phyloP scores from a whole-genome alignment of 225 moss, liverwort and hornwort species.

The Asterella californica region DNA sequence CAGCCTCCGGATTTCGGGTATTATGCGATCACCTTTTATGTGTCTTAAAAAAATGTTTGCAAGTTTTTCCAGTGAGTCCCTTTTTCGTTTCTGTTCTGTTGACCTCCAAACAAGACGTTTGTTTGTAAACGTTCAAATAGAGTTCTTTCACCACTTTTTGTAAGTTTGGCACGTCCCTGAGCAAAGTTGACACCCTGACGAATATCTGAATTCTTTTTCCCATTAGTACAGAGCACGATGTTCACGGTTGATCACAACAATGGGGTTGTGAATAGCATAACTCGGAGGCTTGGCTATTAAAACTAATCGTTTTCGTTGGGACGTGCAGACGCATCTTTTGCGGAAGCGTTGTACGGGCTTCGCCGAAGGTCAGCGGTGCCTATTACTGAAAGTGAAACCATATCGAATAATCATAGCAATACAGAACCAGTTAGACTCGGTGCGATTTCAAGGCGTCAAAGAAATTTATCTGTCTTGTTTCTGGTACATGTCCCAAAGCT shows the following conservation, averaged over 20 bases:
- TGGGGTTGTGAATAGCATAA: not conserved
- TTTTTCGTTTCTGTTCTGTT: not conserved
- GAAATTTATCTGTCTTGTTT: conserved; percentile 69
- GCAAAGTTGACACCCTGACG: no score
- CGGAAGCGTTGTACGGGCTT: conserved; percentile 91
- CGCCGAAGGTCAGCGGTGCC: conserved; percentile 59
- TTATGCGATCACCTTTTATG: not conserved
- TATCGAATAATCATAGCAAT: conserved; percentile 39
- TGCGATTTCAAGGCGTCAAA: conserved; percentile 70
- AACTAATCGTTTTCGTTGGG: not conserved
- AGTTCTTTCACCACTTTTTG: no score
- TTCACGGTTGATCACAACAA: not conserved
- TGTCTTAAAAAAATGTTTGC: not conserved
- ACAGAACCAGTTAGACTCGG: conserved; percentile 35
- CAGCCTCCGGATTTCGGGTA: conserved; percentile 81
- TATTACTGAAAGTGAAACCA: conserved; percentile 36
- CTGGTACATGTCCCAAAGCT: conserved; percentile 47
- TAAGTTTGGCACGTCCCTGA: no score
- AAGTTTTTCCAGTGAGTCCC: not conserved
- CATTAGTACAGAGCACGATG: no score
- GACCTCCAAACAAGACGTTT: no score
- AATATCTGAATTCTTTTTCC: no score
- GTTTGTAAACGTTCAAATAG: no score
- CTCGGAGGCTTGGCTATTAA: not conserved
- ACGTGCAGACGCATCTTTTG: conserved; percentile 81